Evolutionary conservation across 768 basidiomycete genomes (phyloP), one percentile per base, ranked within the genome.

Genomic region (Podaxis rugospora): DNA sequence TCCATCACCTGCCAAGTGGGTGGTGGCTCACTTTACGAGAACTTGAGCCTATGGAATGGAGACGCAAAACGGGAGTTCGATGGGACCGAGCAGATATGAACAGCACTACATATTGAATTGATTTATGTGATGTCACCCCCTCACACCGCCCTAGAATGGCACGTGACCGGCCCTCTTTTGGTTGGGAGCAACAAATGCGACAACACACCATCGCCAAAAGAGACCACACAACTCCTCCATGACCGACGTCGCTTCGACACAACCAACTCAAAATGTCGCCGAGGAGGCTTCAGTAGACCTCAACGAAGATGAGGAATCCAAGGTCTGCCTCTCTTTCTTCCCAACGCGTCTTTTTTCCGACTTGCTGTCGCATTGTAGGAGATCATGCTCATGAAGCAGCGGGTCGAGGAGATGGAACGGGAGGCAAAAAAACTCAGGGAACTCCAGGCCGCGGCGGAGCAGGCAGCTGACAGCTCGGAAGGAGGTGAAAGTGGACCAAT

Each of bases 401-500:
- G 93, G 60, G 93, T 95, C 5, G 91, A 88, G 67, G 93, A 95
- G 75, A 95, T 95, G 93, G 93, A 95, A 72, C 79, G 85, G 56
- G 93, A 95, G 72, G 93, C 93, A 1, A 88, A 84, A 74, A 94
- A 93, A 71, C 75, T 95, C 65, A 82, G 92, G 54, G 91, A 95
- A 71, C 81, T 95, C 54, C 92, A 94, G 66, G 91, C 90, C 44
- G 87, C 87, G 25, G 89, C 84, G 61, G 86, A 86, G 69, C 76
- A 83, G 66, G 83, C 82, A 64, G 75, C 77, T 66, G 72, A 74
- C 64, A 75, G 70, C 36, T 81, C 80, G 44, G 82, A 73, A 46
- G 78, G 72, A 10, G 80, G 82, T 28, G 74, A 72, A 52, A 75
- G 76, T 57, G 75, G 70, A 55, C 77, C 83, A 55, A 87, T 85